Percentiles rank a stretch among this genome's conserved stretches.
Evolutionary conservation across 2,329 filamentous ascomycete species (phyloP).

Genomic region (Nigrospora sphaerica): DNA sequence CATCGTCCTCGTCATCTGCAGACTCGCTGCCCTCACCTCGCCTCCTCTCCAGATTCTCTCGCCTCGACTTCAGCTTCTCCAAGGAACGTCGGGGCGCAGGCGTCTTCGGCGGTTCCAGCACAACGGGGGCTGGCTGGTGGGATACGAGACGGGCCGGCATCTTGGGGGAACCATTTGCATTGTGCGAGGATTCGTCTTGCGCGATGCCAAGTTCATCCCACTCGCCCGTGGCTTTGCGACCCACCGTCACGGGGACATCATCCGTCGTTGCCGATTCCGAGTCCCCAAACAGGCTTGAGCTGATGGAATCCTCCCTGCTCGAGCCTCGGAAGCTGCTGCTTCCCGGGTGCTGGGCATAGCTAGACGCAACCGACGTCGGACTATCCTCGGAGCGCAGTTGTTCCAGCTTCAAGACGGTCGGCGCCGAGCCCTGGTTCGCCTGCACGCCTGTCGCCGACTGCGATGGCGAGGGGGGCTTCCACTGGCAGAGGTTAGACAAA

Average conservation of each 20-base stretch:
- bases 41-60: conserved; percentile 67
- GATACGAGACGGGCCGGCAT: conserved; percentile 47
- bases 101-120: conserved; percentile 43
- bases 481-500: conserved; percentile 80
- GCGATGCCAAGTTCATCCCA: conserved; percentile 80
- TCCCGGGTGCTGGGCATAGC: conserved; percentile 61
- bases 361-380: conserved; percentile 71
- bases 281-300: conserved; percentile 82
- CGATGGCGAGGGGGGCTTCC: conserved; percentile 66
- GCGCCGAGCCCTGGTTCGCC: conserved; percentile 55
- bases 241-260: conserved; percentile 69
- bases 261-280: conserved; percentile 72
- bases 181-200: conserved; percentile 43
- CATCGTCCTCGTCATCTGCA: conserved; percentile 92
- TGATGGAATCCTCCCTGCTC: conserved; percentile 82
- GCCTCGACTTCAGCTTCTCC: conserved; percentile 68
- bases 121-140: conserved; percentile 58
- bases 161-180: conserved; percentile 26
- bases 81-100: conserved; percentile 54
- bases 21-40: conserved; percentile 72
- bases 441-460: conserved; percentile 36
- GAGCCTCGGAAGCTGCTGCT: conserved; percentile 67
- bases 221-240: conserved; percentile 66
- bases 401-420: conserved; percentile 59
- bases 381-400: conserved; percentile 66